Percentiles rank a stretch among this genome's conserved stretches.
Conservation (phyloP, 805 yeast species). For the Wickerhamiella qilinensis region DNA sequence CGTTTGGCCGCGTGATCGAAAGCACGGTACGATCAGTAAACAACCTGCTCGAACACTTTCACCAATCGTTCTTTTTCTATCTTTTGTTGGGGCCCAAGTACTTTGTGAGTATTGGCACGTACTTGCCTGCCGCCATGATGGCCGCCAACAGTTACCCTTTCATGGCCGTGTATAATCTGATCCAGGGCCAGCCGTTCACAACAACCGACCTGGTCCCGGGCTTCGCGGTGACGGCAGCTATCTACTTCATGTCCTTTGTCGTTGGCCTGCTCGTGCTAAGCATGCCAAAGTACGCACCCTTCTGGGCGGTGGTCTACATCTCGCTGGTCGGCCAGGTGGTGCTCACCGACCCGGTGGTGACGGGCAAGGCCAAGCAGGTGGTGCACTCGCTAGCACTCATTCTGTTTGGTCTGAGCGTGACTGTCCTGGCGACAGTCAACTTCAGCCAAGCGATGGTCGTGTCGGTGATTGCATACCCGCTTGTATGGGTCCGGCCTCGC, state of each 20-base stretch:
- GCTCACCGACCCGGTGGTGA: slow-evolving; percentile 7
- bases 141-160: slow-evolving; percentile 54
- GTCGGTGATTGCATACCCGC: slow-evolving; percentile 59
- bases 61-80: slow-evolving; percentile 91
- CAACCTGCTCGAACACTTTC: slow-evolving; percentile 86
- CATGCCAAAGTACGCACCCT: neutral
- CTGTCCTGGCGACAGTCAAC: slow-evolving; percentile 64
- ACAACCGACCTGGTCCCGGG: slow-evolving; percentile 18
- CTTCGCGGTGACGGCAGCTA: slow-evolving; percentile 18
- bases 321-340: slow-evolving; percentile 9
- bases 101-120: slow-evolving; percentile 89
- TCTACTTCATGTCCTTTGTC: neutral
- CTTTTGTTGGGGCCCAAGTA: slow-evolving; percentile 57
- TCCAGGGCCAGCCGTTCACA: slow-evolving; percentile 15
- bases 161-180: slow-evolving; percentile 35
- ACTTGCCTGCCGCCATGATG: slow-evolving; percentile 70
- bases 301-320: slow-evolving; percentile 8
- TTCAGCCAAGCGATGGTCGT: slow-evolving; percentile 64
- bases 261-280: neutral
- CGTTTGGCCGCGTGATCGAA: slow-evolving; percentile 81
- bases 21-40: slow-evolving; percentile 77
- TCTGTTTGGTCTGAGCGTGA: slow-evolving; percentile 48
- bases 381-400: slow-evolving; percentile 35
- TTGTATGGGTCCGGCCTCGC: slow-evolving; percentile 40
- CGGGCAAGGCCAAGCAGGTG: slow-evolving; percentile 4